phyloP scores from a whole-genome alignment of 306 rosid species.

The Prunus mume region DNA sequence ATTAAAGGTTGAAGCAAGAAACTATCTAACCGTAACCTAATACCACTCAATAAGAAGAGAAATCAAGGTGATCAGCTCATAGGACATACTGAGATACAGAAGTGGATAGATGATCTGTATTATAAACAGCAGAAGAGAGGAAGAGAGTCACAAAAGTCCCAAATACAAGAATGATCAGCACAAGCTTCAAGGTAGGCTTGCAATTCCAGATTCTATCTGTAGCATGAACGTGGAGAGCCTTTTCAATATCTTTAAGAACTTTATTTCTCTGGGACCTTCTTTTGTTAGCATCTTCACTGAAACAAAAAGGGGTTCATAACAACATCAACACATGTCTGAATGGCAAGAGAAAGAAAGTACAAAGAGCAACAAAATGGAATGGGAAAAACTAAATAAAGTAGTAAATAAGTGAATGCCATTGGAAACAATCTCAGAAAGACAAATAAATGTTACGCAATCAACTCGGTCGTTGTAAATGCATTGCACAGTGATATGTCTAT shows the following conservation, averaged over 20 bases:
- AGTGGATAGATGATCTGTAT: constrained; percentile 55
- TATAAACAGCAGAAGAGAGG: constrained; percentile 66
- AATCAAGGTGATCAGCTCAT: constrained; percentile 6
- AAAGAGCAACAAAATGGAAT: constrained; percentile 19
- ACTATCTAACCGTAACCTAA: neutral
- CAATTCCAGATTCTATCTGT: constrained; percentile 48
- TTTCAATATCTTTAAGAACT: constrained; percentile 63
- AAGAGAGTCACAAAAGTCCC: constrained; percentile 64
- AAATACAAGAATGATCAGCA: constrained; percentile 53
- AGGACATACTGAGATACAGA: constrained; percentile 53
- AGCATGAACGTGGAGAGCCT: constrained; percentile 34
- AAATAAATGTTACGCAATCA: neutral
- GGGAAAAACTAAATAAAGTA: neutral
- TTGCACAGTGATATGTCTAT: neutral
- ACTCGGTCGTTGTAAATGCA: neutral
- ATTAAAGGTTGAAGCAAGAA: constrained; percentile 1
- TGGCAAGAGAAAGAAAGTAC: constrained; percentile 16
- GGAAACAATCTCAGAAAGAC: neutral
- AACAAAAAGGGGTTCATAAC: constrained; percentile 23
- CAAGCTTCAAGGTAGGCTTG: constrained; percentile 63
- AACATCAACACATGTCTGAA: neutral
- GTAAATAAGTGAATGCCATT: neutral
- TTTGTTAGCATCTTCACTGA: constrained; percentile 71
- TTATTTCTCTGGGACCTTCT: constrained; percentile 65
- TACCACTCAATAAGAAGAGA: neutral